Conservation (phyloP, 192 early-diverging fungal genomes). For the Coemansia sp. region DNA sequence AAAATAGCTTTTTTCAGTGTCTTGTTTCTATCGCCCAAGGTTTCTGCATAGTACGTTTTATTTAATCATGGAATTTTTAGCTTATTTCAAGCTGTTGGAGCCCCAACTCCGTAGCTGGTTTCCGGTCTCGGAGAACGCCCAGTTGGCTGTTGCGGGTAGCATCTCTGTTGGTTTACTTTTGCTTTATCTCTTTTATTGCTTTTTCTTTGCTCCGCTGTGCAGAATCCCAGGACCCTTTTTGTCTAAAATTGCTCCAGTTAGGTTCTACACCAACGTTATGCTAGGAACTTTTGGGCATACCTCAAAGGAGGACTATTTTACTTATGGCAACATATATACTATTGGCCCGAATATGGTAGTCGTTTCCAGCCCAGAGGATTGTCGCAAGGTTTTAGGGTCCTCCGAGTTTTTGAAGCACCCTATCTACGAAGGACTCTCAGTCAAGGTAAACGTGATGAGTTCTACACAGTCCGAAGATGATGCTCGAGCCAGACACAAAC, state of each 20-base stretch:
- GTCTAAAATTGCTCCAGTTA: slow-evolving; percentile 6
- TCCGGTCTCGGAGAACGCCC: too few species aligned
- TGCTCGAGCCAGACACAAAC: not conserved
- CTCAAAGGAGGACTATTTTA: slow-evolving; percentile 16
- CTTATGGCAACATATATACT: slow-evolving; percentile 35
- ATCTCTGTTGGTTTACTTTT: too few species aligned
- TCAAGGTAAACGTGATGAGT: slow-evolving; percentile 8
- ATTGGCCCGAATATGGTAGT: slow-evolving; percentile 29
- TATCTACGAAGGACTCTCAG: slow-evolving; percentile 26
- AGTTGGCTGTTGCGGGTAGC: too few species aligned
- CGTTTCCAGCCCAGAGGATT: slow-evolving; percentile 23
- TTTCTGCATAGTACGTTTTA: too few species aligned
- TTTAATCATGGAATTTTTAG: too few species aligned
- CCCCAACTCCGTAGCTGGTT: too few species aligned
- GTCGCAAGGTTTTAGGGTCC: slow-evolving; percentile 14
- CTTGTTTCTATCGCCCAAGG: too few species aligned
- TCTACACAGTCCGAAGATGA: not conserved
- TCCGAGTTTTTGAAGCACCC: slow-evolving; percentile 29
- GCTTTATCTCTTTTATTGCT: slow-evolving; percentile 5
- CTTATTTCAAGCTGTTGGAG: too few species aligned
- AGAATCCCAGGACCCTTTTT: slow-evolving; percentile 16
- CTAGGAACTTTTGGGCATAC: slow-evolving; percentile 13
- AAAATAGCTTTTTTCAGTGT: too few species aligned
- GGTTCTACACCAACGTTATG: slow-evolving; percentile 1
- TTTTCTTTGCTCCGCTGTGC: slow-evolving; percentile 22